These are phyloP conservation scores for Kregervanrija pseudodelftensis DNA, from an alignment of 805 yeast genomes.

Conservation along the genomic window DNA sequence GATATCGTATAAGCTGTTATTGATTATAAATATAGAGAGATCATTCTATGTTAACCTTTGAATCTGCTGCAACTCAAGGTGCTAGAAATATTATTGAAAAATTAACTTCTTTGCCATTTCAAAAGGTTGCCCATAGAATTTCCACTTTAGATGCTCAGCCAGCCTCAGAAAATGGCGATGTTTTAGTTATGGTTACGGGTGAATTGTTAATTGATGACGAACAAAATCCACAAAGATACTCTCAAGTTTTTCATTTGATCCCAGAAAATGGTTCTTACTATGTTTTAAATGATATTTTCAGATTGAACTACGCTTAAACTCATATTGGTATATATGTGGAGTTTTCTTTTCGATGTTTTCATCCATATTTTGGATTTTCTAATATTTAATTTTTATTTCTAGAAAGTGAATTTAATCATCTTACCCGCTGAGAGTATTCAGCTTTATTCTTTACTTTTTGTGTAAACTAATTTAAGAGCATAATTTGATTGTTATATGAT, in stretches of 20 bases:
- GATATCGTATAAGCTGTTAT: not conserved
- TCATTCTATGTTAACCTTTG: constrained; percentile 96
- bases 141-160: constrained; percentile 98
- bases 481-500: not conserved
- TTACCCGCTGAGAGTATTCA: not conserved
- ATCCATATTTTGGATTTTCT: too few relatives aligned
- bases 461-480: not conserved
- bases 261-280: constrained; percentile 89
- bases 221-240: constrained; percentile 90
- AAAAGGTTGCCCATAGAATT: constrained; percentile 87
- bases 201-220: constrained; percentile 90
- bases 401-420: too few relatives aligned
- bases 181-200: constrained; percentile 96
- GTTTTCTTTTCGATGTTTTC: too few relatives aligned
- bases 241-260: constrained; percentile 94
- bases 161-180: constrained; percentile 86
- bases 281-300: constrained; percentile 94
- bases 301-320: constrained; percentile 71
- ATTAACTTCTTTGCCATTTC: constrained; percentile 81
- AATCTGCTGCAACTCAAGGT: constrained; percentile 91
- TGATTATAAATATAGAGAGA: constrained; percentile 47
- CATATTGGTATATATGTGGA: too few relatives aligned
- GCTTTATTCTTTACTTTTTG: not conserved
- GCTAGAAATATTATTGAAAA: constrained; percentile 90
- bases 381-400: too few relatives aligned